These are phyloP conservation scores for Exophiala xenobiotica DNA, from an alignment of 2,329 filamentous ascomycete species.

Conservation along the genomic window DNA sequence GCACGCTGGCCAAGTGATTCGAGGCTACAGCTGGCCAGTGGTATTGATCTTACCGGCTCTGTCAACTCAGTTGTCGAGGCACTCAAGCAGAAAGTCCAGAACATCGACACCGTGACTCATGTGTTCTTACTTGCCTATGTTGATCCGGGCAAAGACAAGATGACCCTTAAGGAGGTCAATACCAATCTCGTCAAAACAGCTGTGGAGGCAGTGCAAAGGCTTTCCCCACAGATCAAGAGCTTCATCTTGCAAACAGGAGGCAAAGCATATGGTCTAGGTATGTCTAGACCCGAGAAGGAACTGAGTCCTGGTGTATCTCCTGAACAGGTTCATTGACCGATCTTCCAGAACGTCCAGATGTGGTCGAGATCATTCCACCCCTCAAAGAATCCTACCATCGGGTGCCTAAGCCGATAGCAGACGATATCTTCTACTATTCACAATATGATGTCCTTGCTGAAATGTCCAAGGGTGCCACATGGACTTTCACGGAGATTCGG, in stretches of 20 bases:
- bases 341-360: too few species aligned
- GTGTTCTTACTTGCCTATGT: too few species aligned
- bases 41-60: conserved; percentile 38
- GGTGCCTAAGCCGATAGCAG: conserved; percentile 32
- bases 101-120: conserved; percentile 41
- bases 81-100: conserved; percentile 38
- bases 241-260: conserved; percentile 39
- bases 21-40: conserved; percentile 40
- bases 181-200: conserved; percentile 40
- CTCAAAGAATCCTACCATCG: conserved; percentile 35
- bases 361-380: conserved; percentile 35
- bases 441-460: conserved; percentile 30
- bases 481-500: conserved; percentile 40
- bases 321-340: too few species aligned
- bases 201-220: conserved; percentile 35
- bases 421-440: conserved; percentile 36
- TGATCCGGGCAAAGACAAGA: too few species aligned
- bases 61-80: conserved; percentile 28
- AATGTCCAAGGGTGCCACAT: conserved; percentile 32
- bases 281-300: too few species aligned
- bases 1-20: conserved; percentile 39
- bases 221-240: conserved; percentile 35
- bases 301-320: too few species aligned
- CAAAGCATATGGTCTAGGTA: too few species aligned
- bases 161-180: too few species aligned